These are phyloP conservation scores for Hypericum androsaemum DNA, from an alignment of 345 rosid species.

Conservation along the genomic window DNA sequence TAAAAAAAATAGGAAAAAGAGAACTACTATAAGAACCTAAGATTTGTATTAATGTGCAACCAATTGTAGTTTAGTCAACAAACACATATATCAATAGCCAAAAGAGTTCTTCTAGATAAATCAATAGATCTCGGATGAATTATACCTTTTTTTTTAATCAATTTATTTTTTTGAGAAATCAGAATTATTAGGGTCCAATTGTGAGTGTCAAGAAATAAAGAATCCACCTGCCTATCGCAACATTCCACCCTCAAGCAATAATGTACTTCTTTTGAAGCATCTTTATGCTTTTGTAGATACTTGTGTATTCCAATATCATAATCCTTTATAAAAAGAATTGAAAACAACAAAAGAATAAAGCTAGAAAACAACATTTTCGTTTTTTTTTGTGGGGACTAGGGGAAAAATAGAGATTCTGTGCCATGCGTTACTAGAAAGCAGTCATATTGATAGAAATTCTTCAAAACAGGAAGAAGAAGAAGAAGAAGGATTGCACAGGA, in stretches of 20 bases:
- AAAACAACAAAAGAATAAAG: constrained; percentile 18
- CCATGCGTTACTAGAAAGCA: constrained; percentile 47
- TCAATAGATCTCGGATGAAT: constrained; percentile 19
- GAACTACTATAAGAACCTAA: neutral
- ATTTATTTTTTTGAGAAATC: constrained; percentile 10
- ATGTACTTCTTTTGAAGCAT: constrained; percentile 7
- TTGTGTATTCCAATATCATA: too few relatives aligned
- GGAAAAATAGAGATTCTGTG: constrained; percentile 18
- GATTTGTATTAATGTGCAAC: constrained; percentile 21
- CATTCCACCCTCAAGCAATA: constrained; percentile 16
- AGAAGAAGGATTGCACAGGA: neutral
- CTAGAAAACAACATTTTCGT: constrained; percentile 27
- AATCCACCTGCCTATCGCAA: constrained; percentile 25
- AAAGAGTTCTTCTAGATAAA: constrained; percentile 15
- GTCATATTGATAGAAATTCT: constrained; percentile 14
- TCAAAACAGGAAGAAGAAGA: constrained; percentile 11
- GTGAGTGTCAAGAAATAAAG: constrained; percentile 21
- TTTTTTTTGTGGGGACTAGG: constrained; percentile 28
- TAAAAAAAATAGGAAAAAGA: too few relatives aligned
- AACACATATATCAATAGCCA: constrained; percentile 6
- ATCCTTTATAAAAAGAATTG: constrained; percentile 4
- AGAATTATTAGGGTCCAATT: constrained; percentile 42
- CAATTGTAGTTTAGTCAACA: constrained; percentile 28
- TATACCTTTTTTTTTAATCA: constrained; percentile 20
- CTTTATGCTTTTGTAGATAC: constrained; percentile 13